Evolutionary conservation across 768 basidiomycete genomes (phyloP), one percentile per base, ranked within the genome.

Genomic region (Mycena albidolilacea): DNA sequence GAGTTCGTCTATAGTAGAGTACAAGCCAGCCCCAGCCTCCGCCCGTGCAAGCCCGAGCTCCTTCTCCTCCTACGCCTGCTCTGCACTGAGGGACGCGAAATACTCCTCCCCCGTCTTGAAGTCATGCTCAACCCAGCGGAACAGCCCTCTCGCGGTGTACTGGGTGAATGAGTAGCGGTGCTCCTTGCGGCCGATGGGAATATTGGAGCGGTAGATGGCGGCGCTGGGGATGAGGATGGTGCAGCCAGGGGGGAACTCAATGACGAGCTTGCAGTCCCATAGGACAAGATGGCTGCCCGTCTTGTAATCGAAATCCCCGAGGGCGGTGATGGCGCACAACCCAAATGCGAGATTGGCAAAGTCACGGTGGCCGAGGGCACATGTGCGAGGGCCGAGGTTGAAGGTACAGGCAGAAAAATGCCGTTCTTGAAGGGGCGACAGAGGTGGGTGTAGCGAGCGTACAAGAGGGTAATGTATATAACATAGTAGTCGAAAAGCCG

Each of bases 191-290:
- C 3, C 1, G 41, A 61, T 43, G 41, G 60, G 60, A 35, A 61
- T 61, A 17, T 61, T 61, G 17, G 60, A 61, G 41, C 44, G 60
- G n/a, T n/a, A 61, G 39, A 61, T 44, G 17, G 41, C 10, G 19
- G 60, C 60, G 7, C 41, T 43, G 39, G 60, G 60, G 41, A 61
- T 61, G 19, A 61, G 21, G 41, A 61, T 61, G 9, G 60, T 61
- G 7, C 7, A 9, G 3, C 41, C 60, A 7, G 23, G 60, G 41
- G 60, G 60, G 21, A 61, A 61, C 41, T 61, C 21, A 7, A 60
- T 12, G 38, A 60, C n/a, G 7, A 60, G 58, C 9, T 60, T 38
- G 38, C 38, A 17, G 19, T 35, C 30, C 54, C 54, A 55, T 6
- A 55, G 11, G 21, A 55, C 12, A 12, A 55, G 54, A 11, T 61